A percentile compares a stretch with the other conserved stretches of the same genome.
phyloP scores from a whole-genome alignment of 352 stramenopile species.

The Globisporangium recalcitrans region DNA sequence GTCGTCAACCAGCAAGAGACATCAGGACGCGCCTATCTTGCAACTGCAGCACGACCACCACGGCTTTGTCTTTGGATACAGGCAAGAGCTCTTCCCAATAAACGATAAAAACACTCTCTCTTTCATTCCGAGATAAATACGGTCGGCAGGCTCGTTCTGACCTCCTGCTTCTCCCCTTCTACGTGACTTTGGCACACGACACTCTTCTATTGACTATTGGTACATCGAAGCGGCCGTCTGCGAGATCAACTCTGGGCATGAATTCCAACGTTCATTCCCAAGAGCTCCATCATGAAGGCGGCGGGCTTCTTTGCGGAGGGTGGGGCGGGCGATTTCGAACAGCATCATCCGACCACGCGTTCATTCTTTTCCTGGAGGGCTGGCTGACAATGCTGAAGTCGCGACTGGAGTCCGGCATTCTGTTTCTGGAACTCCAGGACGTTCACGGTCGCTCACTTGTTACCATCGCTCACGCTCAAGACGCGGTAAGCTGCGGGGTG shows the following conservation, averaged over 20 bases:
- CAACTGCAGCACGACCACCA: too few species aligned
- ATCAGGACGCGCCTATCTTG: background rate
- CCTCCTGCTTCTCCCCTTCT: background rate
- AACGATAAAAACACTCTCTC: background rate
- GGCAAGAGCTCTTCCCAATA: background rate
- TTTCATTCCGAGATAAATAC: constrained; percentile 14
- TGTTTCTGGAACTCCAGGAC: background rate
- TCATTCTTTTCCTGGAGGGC: background rate
- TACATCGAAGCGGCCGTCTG: constrained; percentile 5
- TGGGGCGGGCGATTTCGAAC: background rate
- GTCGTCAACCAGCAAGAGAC: background rate
- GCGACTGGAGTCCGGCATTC: background rate
- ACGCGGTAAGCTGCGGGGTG: constrained; percentile 13
- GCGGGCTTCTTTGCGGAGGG: background rate
- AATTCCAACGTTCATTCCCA: constrained; percentile 19
- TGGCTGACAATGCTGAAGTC: background rate
- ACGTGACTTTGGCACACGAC: background rate
- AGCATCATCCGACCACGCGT: background rate
- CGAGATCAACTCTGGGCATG: background rate
- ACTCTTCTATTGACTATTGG: constrained; percentile 16
- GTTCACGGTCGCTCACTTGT: background rate
- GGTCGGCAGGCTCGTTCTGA: background rate
- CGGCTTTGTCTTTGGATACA: too few species aligned
- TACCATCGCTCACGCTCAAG: constrained; percentile 9
- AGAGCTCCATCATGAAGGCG: background rate